These are phyloP conservation scores for Chloranthus sessilifolius DNA, from an alignment of 164 flowering plant species.

Conservation along the genomic window DNA sequence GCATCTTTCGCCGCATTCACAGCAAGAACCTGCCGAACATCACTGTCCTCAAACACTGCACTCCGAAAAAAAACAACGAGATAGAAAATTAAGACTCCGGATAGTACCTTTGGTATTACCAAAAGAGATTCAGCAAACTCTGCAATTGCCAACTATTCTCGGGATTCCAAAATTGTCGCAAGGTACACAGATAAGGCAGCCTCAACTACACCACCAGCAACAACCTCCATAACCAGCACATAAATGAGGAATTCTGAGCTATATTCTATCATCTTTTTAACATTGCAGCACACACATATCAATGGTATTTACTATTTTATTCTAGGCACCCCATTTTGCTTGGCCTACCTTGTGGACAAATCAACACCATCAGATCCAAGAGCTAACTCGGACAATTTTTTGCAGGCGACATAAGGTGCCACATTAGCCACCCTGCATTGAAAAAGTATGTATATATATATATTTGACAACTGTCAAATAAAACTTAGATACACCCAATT, in stretches of 20 bases:
- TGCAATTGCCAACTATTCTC: conserved; percentile 98
- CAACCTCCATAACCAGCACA: conserved; percentile 44
- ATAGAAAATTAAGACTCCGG: background rate
- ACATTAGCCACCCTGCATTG: no score
- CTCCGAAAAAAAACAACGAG: no score
- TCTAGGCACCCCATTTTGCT: no score
- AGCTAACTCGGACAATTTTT: no score
- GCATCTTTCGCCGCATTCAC: conserved; percentile 99
- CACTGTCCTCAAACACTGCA: background rate
- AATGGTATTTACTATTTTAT: no score
- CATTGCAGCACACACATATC: no score
- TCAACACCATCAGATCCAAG: no score
- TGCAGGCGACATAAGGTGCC: no score
- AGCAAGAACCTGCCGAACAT: conserved; percentile 73
- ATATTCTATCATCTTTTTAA: background rate
- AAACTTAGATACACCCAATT: no score
- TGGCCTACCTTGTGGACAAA: no score
- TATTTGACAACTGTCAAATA: no score
- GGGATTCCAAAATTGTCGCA: conserved; percentile 91
- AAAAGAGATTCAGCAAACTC: conserved; percentile 93
- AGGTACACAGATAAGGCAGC: conserved; percentile 86
- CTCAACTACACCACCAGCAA: conserved; percentile 98
- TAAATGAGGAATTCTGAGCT: background rate
- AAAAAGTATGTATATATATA: no score
- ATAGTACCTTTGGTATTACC: conserved; percentile 80